Conservation (phyloP, 2,329 filamentous ascomycete genomes). For the Mariannaea sp. region DNA sequence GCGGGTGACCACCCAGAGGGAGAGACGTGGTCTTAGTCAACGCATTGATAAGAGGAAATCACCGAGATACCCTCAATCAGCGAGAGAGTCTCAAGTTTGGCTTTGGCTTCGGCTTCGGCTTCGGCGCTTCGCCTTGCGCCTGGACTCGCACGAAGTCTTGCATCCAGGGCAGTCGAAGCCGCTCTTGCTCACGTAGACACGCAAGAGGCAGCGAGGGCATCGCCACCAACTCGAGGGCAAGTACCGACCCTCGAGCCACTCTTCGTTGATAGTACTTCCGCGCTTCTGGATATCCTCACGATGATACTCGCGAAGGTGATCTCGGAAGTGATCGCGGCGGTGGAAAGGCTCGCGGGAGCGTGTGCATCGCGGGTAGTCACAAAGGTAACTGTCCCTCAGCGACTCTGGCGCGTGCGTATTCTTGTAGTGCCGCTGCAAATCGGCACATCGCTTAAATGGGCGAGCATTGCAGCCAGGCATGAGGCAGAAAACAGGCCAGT, state of each 20-base stretch:
- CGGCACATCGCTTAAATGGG: slow-evolving; percentile 57
- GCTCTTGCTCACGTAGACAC: slow-evolving; percentile 47
- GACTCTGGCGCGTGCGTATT: slow-evolving; percentile 52
- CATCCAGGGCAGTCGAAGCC: slow-evolving; percentile 55
- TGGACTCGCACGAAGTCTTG: slow-evolving; percentile 52
- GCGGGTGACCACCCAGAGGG: not conserved
- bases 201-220: slow-evolving; percentile 56
- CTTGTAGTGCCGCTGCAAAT: slow-evolving; percentile 58
- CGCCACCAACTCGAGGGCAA: slow-evolving; percentile 56
- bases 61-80: slow-evolving; percentile 1
- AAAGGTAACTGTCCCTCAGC: slow-evolving; percentile 51
- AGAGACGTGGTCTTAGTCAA: not conserved
- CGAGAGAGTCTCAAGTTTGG: too few relatives aligned
- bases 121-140: slow-evolving; percentile 46
- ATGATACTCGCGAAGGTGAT: slow-evolving; percentile 61
- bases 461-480: slow-evolving; percentile 49
- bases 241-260: slow-evolving; percentile 48
- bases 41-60: not conserved
- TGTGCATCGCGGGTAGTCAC: slow-evolving; percentile 57
- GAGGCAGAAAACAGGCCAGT: slow-evolving; percentile 47
- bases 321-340: slow-evolving; percentile 61
- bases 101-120: too few relatives aligned
- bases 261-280: slow-evolving; percentile 42
- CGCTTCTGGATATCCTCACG: slow-evolving; percentile 59
- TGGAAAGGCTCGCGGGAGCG: slow-evolving; percentile 54